Percentiles rank a stretch among this genome's conserved stretches.
Evolutionary conservation across 2,329 filamentous ascomycete genomes (phyloP).

Genomic region (Verticillium nubilum): DNA sequence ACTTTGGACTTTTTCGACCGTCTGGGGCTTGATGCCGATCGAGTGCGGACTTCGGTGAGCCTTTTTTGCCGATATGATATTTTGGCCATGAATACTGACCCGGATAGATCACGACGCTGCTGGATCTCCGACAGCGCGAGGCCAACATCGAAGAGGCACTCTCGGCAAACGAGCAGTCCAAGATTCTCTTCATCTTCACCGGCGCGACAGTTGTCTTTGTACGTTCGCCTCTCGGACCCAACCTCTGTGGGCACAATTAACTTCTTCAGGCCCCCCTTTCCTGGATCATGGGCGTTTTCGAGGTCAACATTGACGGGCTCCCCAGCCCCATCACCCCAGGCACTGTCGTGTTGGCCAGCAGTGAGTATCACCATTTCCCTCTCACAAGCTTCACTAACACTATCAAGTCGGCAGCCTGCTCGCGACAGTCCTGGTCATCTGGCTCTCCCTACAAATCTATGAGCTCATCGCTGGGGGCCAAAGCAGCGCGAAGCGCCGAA

Average conservation of each 20-base stretch:
- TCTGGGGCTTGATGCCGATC: constrained; percentile 10
- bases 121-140: constrained; percentile 12
- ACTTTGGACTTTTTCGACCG: constrained; percentile 12
- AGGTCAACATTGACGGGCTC: constrained; percentile 6
- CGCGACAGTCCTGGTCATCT: constrained; percentile 8
- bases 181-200: constrained; percentile 14
- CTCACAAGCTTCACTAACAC: background rate
- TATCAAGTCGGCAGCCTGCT: constrained; percentile 7
- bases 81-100: background rate
- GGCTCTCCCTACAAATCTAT: constrained; percentile 8
- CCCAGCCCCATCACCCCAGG: constrained; percentile 3
- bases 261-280: constrained; percentile 5
- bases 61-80: too few relatives aligned
- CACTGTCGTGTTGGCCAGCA: constrained; percentile 4
- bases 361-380: background rate
- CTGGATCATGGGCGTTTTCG: constrained; percentile 10
- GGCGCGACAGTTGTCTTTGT: constrained; percentile 11
- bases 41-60: constrained; percentile 10
- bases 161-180: constrained; percentile 13
- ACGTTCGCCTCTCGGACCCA: background rate
- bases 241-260: background rate
- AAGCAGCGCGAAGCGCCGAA: background rate
- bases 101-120: constrained; percentile 9
- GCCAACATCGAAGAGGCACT: constrained; percentile 14
- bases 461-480: constrained; percentile 6